Base-by-base conservation (phyloP, 1,139 yeast genomes). In the Arxiozyma telluris region DNA sequence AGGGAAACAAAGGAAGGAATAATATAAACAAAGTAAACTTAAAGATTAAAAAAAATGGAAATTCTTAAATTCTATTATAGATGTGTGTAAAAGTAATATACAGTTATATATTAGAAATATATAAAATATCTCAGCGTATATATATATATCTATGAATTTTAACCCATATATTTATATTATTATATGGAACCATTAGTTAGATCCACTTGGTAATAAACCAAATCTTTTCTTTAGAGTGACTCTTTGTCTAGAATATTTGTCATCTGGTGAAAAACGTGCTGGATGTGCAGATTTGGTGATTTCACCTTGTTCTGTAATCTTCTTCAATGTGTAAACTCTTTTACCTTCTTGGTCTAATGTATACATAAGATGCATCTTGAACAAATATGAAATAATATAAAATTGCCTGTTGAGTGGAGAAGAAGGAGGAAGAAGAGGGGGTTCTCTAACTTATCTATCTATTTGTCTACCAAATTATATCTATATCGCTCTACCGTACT, bases 231-330 rank as follows among this genome's bases (percentile, higher is more conserved):
- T 94, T 71, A 94, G 81, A 53, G 98, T 93, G 53, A 93, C 97
- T 81, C 99, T 87, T 76, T 94, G 98, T 80, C 97, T 87, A 55
- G 98, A 93, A 79, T 89, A 93, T 76, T 93, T 93, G 81, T 93
- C 99, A 71, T 93, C 99, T 64, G 99, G 99, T 50, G 98, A 93
- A 73, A 93, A 93, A 74, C 99, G 84, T 55, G 99, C 98, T 59
- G 99, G 99, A 73, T 94, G 99, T 41, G 98, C 98, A 61, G 96
- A 87, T 77, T 90, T 89, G 71, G 99, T 94, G 78, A 93, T 90
- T 73, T 90, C 96, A 59, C 98, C 98, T 12, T 77, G 75, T 59
- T 79, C 90, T 53, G 95, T 84, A 64, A 71, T 61, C 77, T 94
- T 94, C 74, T 87, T 78, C 64, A 94, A 80, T 54, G 99, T 94